Evolutionary conservation across 805 yeast genomes (phyloP).

Genomic region (Starmerella apicola): DNA sequence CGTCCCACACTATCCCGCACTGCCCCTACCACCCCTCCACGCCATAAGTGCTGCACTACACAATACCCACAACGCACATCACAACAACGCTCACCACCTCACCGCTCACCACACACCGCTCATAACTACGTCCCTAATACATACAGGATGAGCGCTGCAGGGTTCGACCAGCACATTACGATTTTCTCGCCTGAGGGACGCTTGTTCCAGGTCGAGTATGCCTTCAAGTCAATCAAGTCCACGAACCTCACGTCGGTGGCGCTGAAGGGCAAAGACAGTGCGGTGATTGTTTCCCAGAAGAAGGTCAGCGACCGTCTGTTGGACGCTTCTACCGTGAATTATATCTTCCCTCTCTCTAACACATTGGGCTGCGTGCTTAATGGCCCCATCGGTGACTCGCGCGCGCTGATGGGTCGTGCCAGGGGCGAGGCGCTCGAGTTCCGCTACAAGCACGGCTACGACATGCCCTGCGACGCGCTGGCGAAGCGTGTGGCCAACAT

Average conservation of each 20-base stretch:
- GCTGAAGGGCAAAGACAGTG: constrained; percentile 71
- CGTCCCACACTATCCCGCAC: too few relatives aligned
- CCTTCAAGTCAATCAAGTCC: constrained; percentile 90
- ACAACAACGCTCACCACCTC: too few relatives aligned
- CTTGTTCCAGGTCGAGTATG: constrained; percentile 93
- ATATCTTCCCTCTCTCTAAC: constrained; percentile 70
- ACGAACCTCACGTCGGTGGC: constrained; percentile 85
- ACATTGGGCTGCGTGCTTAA: constrained; percentile 82
- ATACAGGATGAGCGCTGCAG: constrained; percentile 41
- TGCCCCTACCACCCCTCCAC: too few relatives aligned
- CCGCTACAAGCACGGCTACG: constrained; percentile 87
- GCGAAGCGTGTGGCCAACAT: constrained; percentile 93
- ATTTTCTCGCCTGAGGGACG: constrained; percentile 98
- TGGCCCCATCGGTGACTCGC: constrained; percentile 86
- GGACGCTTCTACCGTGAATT: constrained; percentile 77
- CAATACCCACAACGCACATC: too few relatives aligned
- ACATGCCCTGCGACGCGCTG: constrained; percentile 86
- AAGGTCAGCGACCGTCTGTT: constrained; percentile 90
- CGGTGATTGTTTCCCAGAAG: constrained; percentile 85
- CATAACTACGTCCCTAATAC: too few relatives aligned
- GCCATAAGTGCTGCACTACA: too few relatives aligned
- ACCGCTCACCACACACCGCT: too few relatives aligned
- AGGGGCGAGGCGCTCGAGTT: constrained; percentile 93
- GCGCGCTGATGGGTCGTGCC: constrained; percentile 81
- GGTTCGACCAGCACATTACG: constrained; percentile 97